Base-by-base conservation (phyloP, 2,329 filamentous ascomycete genomes). In the Beauveria sp. region DNA sequence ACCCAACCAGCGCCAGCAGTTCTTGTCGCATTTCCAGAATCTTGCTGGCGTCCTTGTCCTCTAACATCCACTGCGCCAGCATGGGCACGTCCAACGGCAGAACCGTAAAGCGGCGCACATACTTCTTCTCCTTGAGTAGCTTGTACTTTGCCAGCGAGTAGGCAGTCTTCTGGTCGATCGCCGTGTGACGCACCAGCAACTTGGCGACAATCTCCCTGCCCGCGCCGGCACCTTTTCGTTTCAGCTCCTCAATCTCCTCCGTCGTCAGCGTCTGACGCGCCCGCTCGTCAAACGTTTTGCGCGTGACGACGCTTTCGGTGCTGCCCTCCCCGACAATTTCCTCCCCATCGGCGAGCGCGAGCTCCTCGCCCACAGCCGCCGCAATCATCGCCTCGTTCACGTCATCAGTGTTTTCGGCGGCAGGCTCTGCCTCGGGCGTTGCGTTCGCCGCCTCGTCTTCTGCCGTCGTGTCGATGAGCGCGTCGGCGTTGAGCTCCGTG, bases 61-160 rank as follows among this genome's bases (percentile, higher is more conserved):
- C 81, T 55, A 96, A 76, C 69, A 93, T 80, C 79, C 89, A 96
- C 66, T 91, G 84, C 22, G 86, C 86, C 64, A 98, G 78, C 65
- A 86, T 81, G 0, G 86, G 81, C 16, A 96, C 86, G 70, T 97
- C 92, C 67, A 98, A 77, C 0, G 93, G 93, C 57, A 96, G 74
- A 1, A 95, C 85, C 0, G 89, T 91, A 70, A 99, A 98, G 14
- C 92, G 82, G 68, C 89, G 87, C 65, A 98, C 83, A 72, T 96
- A 98, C 75, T 99, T 99, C 72, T 88, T 93, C 65, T 90, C 89
- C 78, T 99, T 99, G 51, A 96, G 81, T 20, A 98, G 79, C 70
- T 95, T 96, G 75, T 99, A 99, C 74, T 99, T 99, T 49, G 93
- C 93, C 62, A 97, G 79, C 2, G 92, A 96, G 70, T 96, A 99